Base-by-base conservation (phyloP, 495 filamentous ascomycete species). In the Thermochaetoides thermophila region DNA sequence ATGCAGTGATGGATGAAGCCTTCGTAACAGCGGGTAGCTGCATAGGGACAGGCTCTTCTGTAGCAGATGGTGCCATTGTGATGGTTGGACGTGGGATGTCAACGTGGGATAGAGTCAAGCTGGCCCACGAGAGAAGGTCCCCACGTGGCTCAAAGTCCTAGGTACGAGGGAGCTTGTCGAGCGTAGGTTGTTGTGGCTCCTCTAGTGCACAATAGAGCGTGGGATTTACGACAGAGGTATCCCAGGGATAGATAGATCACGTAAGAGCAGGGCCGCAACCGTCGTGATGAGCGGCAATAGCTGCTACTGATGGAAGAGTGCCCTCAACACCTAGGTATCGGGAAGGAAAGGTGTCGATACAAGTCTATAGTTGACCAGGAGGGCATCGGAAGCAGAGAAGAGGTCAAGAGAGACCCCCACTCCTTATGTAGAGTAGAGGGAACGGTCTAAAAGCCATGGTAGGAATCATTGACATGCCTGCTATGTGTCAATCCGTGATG, bases 11-110 rank as follows among this genome's bases (percentile, higher is more conserved):
- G 44, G 55, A 51, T 34, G 59, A 57, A 35, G 46, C 37, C 45
- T 61, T 61, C 17, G 59, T 55, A 38, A 44, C 40, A 23, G 50
- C 47, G 47, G 59, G 52, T 47, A 61, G 40, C 38, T 62, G 60
- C 53, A 62, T 58, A 49, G 58, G 58, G 40, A 50, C 42, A 37
- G 42, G 34, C 42, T 63, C 58, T 40, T 34, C 44, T 41, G 52
- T 54, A 36, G 61, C 61, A 34, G 58, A 56, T 43, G 61, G 61
- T 36, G 60, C 60, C 61, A 65, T 65, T 42, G 45, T 52, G 40
- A 50, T 46, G 40, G 46, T 6, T 24, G 51, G 53, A 49, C 45
- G 35, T 25, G 27, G 13, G 11, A 27, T 20, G 34, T 29, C 17
- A 32, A 29, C 39, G 50, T 49, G 49, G 46, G 52, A 50, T 46